Evolutionary conservation across 148 eudicot species (phyloP), one percentile per base, ranked within the genome.

Genomic region (Persicaria tinctoria): DNA sequence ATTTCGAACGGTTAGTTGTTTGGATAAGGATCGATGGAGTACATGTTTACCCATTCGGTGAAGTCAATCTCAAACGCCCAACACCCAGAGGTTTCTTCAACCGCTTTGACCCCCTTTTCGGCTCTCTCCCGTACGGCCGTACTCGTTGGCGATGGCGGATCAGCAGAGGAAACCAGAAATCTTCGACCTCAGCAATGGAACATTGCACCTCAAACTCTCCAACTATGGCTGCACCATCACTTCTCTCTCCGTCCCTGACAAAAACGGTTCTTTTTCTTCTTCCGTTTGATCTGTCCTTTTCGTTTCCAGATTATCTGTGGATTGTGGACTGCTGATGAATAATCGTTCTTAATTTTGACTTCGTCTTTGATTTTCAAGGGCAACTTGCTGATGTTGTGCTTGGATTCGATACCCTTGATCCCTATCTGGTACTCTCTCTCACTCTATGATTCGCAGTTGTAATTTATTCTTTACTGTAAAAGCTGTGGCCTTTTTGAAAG

Each of bases 381-480:
- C 83, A 92, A 84, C 83, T 95, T 68, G 93, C 83, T 62, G 99
- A 95, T 85, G 97, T 92, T 77, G 99, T 95, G 76, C 93, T 95
- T 57, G 99, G 99, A 86, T 95, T 95, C 79, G 97, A 95, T 80
- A 72, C 96, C 50, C 76, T 92, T n/a, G 94, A 92, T 53, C 97
- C 97, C 23, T 95, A 95, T 76, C 80, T 87, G 94, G 99, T 92
- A 51, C 20, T 38, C 32, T 59, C 70, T 59, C 50, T 46, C 50
- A 51, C 51, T 59, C 54, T 18, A 1, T 27, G 46, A 63, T 63
- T 57, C 63, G 7, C 27, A 6, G 32, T 57, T 57, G 8, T 12
- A 54, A 56, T n/a, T 17, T n/a, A 1, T 17, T 17, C 20, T 56
- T 0, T 32, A 62, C 44, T 64, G 38, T 17, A 41, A 63, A 63